phyloP scores from a whole-genome alignment of 2,329 filamentous ascomycete species.

The Xylaria sp. region DNA sequence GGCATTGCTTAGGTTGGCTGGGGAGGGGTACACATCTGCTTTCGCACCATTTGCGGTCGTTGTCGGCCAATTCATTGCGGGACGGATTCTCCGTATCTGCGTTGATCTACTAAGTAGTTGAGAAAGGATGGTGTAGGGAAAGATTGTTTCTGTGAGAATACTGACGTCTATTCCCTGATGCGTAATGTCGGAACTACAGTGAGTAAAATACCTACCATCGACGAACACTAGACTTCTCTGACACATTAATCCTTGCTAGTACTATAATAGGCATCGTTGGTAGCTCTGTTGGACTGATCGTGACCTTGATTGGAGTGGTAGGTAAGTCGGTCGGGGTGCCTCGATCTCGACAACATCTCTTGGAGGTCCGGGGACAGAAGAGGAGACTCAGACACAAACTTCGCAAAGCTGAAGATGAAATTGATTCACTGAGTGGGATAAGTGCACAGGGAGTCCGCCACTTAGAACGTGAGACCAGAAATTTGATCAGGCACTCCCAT shows the following conservation, averaged over 20 bases:
- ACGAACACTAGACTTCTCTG: background rate
- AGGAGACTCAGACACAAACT: constrained; percentile 6
- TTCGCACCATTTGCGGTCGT: background rate
- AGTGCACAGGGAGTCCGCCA: background rate
- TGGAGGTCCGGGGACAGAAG: constrained; percentile 9
- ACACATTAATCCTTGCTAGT: constrained; percentile 12
- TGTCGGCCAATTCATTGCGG: background rate
- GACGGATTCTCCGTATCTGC: background rate
- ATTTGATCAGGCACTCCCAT: constrained; percentile 18
- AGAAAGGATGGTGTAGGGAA: background rate
- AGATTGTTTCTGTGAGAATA: background rate
- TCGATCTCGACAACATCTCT: constrained; percentile 13
- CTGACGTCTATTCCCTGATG: background rate
- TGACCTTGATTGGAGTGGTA: constrained; percentile 9
- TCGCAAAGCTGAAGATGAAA: constrained; percentile 3
- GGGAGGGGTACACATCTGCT: background rate
- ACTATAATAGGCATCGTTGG: constrained; percentile 19
- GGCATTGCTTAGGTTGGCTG: background rate
- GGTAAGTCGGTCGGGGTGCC: constrained; percentile 4
- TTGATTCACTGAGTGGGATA: constrained; percentile 7
- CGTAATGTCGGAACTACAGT: constrained; percentile 19
- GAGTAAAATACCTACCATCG: constrained; percentile 7
- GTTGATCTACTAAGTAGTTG: background rate
- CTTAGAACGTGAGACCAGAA: constrained; percentile 6
- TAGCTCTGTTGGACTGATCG: constrained; percentile 15